Percentiles rank a stretch among this genome's conserved stretches.
phyloP scores from a whole-genome alignment of 23 red algal species.

The Cyanidioschyzon merolae region DNA sequence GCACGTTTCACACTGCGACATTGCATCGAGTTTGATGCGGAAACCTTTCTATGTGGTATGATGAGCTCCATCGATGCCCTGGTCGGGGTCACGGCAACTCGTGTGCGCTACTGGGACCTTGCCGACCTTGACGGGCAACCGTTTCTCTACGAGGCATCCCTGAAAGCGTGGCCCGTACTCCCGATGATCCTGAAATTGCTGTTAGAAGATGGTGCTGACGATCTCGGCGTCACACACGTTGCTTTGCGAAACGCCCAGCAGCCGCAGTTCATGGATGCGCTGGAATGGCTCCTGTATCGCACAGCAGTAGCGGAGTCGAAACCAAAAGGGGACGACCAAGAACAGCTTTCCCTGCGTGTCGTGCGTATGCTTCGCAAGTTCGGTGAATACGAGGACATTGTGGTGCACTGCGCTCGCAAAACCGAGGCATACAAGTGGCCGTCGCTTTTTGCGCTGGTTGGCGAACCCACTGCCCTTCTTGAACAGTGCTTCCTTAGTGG shows the following conservation, averaged over 20 bases:
- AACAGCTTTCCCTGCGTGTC: slow-evolving; percentile 39
- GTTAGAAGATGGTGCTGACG: slow-evolving; percentile 37
- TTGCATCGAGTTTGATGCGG: slow-evolving; percentile 82
- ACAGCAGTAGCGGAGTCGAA: slow-evolving; percentile 60
- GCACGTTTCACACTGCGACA: slow-evolving; percentile 19
- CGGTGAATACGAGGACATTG: slow-evolving; percentile 99
- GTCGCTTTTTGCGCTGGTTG: slow-evolving; percentile 59
- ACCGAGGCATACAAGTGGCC: slow-evolving; percentile 87
- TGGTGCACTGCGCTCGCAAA: slow-evolving; percentile 95
- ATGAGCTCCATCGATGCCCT: slow-evolving; percentile 47
- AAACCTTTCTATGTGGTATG: slow-evolving; percentile 61
- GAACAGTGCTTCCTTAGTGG: slow-evolving; percentile 82
- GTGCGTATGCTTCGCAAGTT: slow-evolving; percentile 71
- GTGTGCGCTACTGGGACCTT: slow-evolving; percentile 26
- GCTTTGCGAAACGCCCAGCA: slow-evolving; percentile 52
- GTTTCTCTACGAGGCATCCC: slow-evolving; percentile 34
- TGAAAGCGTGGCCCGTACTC: slow-evolving; percentile 67
- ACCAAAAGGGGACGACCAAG: slow-evolving; percentile 27
- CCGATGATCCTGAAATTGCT: slow-evolving; percentile 62
- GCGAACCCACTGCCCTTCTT: slow-evolving; percentile 76
- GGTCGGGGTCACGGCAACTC: slow-evolving; percentile 48
- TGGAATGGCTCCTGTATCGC: slow-evolving; percentile 79
- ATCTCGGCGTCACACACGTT: slow-evolving; percentile 40
- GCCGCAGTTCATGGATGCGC: slow-evolving; percentile 77
- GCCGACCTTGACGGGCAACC: neutral